Percentiles rank a stretch among this genome's conserved stretches.
Conservation (phyloP, 2,329 filamentous ascomycete species). For the Penicillium digitatum region DNA sequence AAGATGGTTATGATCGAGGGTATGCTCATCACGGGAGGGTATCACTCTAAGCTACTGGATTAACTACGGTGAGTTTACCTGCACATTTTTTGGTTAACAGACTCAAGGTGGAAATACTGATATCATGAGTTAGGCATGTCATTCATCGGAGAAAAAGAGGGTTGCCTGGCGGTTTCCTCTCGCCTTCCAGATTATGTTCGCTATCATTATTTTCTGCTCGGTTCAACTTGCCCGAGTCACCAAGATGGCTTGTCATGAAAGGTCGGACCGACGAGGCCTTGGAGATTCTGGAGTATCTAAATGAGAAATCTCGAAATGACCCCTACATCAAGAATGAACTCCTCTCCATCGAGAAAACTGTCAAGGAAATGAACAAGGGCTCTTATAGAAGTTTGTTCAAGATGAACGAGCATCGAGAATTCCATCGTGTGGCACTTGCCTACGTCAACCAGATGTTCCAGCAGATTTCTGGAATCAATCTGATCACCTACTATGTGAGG, state of each 20-base stretch:
- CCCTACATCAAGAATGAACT: constrained; percentile 44
- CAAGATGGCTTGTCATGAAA: constrained; percentile 54
- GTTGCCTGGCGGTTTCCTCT: constrained; percentile 53
- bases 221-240: constrained; percentile 52
- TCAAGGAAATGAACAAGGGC: constrained; percentile 44
- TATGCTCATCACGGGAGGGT: constrained; percentile 47
- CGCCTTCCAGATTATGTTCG: constrained; percentile 54
- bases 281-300: constrained; percentile 45
- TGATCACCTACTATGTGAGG: constrained; percentile 40
- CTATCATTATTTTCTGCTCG: constrained; percentile 47
- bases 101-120: neutral
- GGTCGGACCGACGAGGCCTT: constrained; percentile 51
- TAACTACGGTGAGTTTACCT: constrained; percentile 40
- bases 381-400: constrained; percentile 56
- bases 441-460: constrained; percentile 55
- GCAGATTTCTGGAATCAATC: constrained; percentile 41
- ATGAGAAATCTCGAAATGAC: constrained; percentile 42
- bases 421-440: constrained; percentile 51
- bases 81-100: too few relatives aligned
- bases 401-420: constrained; percentile 51
- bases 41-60: constrained; percentile 48
- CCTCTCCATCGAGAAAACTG: constrained; percentile 48
- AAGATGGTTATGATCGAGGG: constrained; percentile 52
- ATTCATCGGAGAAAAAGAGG: constrained; percentile 43
- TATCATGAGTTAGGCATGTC: constrained; percentile 35